phyloP scores from a whole-genome alignment of 2,329 filamentous ascomycete species.

The Colletotrichum costaricense region DNA sequence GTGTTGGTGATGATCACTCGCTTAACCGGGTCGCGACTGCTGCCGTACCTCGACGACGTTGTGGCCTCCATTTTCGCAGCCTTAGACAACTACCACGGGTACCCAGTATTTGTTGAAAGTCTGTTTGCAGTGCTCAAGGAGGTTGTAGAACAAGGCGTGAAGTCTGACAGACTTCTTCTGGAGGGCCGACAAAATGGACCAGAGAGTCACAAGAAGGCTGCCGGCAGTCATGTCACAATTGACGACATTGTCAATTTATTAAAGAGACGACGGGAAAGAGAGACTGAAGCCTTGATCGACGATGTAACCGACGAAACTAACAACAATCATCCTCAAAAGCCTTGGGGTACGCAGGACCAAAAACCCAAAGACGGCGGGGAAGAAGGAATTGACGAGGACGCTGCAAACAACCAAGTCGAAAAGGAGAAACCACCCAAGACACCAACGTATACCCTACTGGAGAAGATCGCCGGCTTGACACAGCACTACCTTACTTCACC shows the following conservation, averaged over 20 bases:
- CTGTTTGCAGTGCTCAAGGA: conserved; percentile 86
- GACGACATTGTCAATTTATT: conserved; percentile 67
- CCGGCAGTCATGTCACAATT: conserved; percentile 48
- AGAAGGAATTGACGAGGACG: conserved; percentile 39
- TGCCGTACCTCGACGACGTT: conserved; percentile 92
- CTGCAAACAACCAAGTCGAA: conserved; percentile 5
- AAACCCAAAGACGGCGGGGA: conserved; percentile 38
- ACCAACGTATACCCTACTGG: conserved; percentile 83
- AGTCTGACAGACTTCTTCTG: conserved; percentile 62
- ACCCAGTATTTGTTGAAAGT: conserved; percentile 84
- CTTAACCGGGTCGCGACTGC: conserved; percentile 81
- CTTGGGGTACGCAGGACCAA: conserved; percentile 43
- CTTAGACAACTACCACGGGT: conserved; percentile 95
- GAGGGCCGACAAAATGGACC: conserved; percentile 50
- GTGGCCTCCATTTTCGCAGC: conserved; percentile 92
- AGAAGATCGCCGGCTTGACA: conserved; percentile 84
- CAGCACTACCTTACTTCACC: conserved; percentile 92
- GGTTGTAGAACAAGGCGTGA: conserved; percentile 84
- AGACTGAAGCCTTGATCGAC: conserved; percentile 45
- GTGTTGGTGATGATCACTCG: conserved; percentile 95
- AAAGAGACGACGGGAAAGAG: conserved; percentile 41
- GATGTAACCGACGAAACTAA: conserved; percentile 47
- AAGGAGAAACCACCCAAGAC: conserved; percentile 74
- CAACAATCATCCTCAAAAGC: conserved; percentile 46
- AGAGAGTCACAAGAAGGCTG: conserved; percentile 56